phyloP scores from a whole-genome alignment of 441 rosid genomes.

The Adansonia grandidieri region DNA sequence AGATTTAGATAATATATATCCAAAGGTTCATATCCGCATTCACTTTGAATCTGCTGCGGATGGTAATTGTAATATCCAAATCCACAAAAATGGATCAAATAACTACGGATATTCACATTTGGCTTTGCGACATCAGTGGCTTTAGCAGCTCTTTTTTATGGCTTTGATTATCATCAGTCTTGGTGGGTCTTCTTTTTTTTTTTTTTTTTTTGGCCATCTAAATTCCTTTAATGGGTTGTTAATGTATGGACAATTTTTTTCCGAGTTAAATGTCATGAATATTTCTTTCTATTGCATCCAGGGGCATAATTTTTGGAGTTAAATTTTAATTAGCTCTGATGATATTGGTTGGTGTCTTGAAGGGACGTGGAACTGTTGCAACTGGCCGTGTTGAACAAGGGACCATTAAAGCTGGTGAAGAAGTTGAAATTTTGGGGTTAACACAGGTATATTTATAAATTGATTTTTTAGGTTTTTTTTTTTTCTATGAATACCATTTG shows the following conservation, averaged over 20 bases:
- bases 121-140: neutral
- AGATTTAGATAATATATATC: no score
- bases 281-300: neutral
- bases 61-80: no score
- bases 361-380: constrained; percentile 99
- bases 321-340: constrained; percentile 7
- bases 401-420: constrained; percentile 93
- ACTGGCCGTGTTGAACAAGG: constrained; percentile 99
- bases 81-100: no score
- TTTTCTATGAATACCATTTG: no score
- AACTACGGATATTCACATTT: neutral
- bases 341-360: constrained; percentile 29
- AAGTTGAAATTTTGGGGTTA: constrained; percentile 96
- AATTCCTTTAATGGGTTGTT: neutral
- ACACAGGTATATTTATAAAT: constrained; percentile 48
- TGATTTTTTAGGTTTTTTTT: neutral
- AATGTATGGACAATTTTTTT: neutral
- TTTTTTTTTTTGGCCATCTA: neutral
- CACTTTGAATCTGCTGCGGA: no score
- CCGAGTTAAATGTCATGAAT: neutral
- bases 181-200: neutral
- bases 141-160: neutral
- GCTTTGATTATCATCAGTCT: neutral
- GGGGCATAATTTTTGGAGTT: neutral
- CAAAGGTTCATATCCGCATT: no score